Percentiles rank a stretch among this genome's conserved stretches.
Conservation (phyloP, 2,329 filamentous ascomycete species). For the Hypoxylon sp. region DNA sequence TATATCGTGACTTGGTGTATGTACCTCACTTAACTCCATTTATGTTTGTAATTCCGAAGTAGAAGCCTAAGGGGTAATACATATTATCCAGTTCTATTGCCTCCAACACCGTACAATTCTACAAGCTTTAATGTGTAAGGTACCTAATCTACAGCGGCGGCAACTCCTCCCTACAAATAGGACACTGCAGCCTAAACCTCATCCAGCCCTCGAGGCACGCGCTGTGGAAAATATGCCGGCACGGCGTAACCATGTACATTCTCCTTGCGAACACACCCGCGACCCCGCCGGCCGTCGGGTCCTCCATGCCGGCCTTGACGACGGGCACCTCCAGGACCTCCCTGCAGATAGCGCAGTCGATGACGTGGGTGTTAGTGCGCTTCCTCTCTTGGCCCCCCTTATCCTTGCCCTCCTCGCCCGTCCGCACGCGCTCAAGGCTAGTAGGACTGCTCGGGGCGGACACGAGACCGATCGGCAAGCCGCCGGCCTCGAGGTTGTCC, state of each 20-base stretch:
- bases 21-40: too few relatives aligned
- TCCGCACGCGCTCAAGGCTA: slow-evolving; percentile 52
- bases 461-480: slow-evolving; percentile 82
- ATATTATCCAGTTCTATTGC: background rate
- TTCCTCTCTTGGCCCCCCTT: slow-evolving; percentile 45
- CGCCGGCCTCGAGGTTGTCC: slow-evolving; percentile 84
- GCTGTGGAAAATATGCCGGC: slow-evolving; percentile 95
- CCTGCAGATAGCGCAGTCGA: slow-evolving; percentile 96
- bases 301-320: slow-evolving; percentile 71
- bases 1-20: too few relatives aligned
- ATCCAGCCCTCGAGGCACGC: slow-evolving; percentile 96
- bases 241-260: slow-evolving; percentile 97
- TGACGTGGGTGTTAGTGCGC: slow-evolving; percentile 65
- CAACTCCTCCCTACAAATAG: slow-evolving; percentile 91
- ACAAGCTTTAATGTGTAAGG: background rate
- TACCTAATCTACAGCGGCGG: slow-evolving; percentile 76
- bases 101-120: background rate
- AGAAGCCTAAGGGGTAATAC: background rate
- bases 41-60: background rate
- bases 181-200: slow-evolving; percentile 91
- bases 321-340: slow-evolving; percentile 92
- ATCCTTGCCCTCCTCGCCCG: slow-evolving; percentile 48
- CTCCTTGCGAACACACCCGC: slow-evolving; percentile 82
- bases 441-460: slow-evolving; percentile 53
- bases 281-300: slow-evolving; percentile 66